Conservation (phyloP, 495 filamentous ascomycete genomes). For the Aspergillus ostianus region DNA sequence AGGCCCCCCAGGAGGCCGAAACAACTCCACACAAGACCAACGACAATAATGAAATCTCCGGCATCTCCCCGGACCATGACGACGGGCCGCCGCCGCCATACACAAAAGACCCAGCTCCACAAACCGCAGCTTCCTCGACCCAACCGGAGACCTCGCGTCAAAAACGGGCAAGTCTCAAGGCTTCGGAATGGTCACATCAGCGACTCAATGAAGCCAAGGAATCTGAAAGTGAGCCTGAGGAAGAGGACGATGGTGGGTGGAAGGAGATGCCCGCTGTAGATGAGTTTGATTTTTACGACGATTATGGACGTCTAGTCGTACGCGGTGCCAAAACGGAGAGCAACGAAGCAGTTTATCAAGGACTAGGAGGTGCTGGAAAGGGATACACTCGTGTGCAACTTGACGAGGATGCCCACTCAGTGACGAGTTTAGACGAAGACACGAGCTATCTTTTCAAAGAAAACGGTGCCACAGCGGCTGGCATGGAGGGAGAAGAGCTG, state of each 20-base stretch:
- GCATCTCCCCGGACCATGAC: background rate
- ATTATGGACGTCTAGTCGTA: slow-evolving; percentile 83
- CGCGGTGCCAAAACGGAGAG: slow-evolving; percentile 69
- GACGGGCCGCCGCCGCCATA: slow-evolving; percentile 22
- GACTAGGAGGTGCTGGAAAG: slow-evolving; percentile 82
- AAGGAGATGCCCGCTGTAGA: slow-evolving; percentile 92
- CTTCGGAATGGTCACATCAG: slow-evolving; percentile 93
- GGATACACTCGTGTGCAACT: slow-evolving; percentile 92
- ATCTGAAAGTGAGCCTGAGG: slow-evolving; percentile 38
- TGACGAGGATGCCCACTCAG: slow-evolving; percentile 91
- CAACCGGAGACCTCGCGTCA: slow-evolving; percentile 20
- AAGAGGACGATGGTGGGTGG: slow-evolving; percentile 66
- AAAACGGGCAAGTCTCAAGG: slow-evolving; percentile 23
- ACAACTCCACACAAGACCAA: background rate
- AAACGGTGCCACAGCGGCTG: slow-evolving; percentile 54
- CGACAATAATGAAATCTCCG: slow-evolving; percentile 6
- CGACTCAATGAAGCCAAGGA: slow-evolving; percentile 59
- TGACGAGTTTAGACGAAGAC: slow-evolving; percentile 96
- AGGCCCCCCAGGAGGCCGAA: background rate
- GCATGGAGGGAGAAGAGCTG: slow-evolving; percentile 73
- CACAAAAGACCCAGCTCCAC: slow-evolving; percentile 17
- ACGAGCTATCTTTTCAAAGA: slow-evolving; percentile 92
- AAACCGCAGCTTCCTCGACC: slow-evolving; percentile 6
- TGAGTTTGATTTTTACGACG: slow-evolving; percentile 91
- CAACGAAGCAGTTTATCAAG: slow-evolving; percentile 67